Base-by-base conservation (phyloP, 1,284 basidiomycete species). In the Sporisorium graminicola region DNA sequence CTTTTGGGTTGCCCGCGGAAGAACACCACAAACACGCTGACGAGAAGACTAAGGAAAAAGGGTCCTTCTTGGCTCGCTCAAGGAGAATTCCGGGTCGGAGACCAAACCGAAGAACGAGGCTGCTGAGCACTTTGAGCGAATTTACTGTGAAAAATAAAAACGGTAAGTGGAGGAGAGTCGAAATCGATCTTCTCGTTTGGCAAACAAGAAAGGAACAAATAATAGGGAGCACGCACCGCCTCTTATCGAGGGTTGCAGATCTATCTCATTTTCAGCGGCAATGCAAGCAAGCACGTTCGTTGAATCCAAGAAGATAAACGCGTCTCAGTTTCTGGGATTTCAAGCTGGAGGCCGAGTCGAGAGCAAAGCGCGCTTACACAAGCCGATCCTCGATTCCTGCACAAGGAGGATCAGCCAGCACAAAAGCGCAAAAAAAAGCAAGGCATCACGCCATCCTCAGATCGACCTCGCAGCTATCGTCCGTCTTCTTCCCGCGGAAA, bases 71-170 rank as follows among this genome's bases (percentile, higher is more conserved):
- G 33, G 40, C 46, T 26, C 8, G n/a, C 10, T 16, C n/a, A 58
- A 61, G 66, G 66, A 63, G 60, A 69, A 58, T 51, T 69, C 46
- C 66, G 66, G 60, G 27, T 59, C 37, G 59, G 65, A 35, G 37
- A 26, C 53, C 5, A 31, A 31, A 31, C 29, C 10, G 29, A 18
- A 40, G 27, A 37, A 27, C 8, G 31, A 57, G 65, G 58, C 65
- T 46, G 35, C 29, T 61, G 54, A 61, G 58, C 65, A 57, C 40
- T 44, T 14, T 53, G 10, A 42, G 27, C 16, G n/a, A n/a, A n/a
- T n/a, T n/a, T n/a, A n/a, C n/a, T n/a, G n/a, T n/a, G n/a, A n/a
- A n/a, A n/a, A n/a, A n/a, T n/a, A n/a, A n/a, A n/a, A 27, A 18
- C 42, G 29, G 14, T 10, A 55, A 57, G 62, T 65, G 62, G 62